Percentiles rank a stretch among this genome's conserved stretches.
phyloP scores from a whole-genome alignment of 176 grass and related monocot species.

The Oryza nivara region DNA sequence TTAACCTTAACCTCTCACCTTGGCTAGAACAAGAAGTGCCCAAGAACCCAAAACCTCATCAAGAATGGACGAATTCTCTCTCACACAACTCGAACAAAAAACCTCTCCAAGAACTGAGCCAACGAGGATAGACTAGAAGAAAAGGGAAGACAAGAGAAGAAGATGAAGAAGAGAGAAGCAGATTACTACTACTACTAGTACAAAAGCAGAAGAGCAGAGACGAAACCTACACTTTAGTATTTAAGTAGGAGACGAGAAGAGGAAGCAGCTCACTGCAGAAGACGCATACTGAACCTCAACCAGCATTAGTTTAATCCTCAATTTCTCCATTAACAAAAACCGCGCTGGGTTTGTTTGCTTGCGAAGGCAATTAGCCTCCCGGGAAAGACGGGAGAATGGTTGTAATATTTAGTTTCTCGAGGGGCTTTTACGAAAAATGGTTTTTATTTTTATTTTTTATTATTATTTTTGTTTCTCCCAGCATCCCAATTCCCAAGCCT shows the following conservation, averaged over 20 bases:
- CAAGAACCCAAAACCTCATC: background rate
- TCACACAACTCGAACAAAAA: background rate
- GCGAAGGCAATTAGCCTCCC: slow-evolving; percentile 42
- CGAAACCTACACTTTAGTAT: slow-evolving; percentile 29
- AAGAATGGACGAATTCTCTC: slow-evolving; percentile 1
- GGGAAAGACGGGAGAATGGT: slow-evolving; percentile 27
- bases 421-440: slow-evolving; percentile 20
- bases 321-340: slow-evolving; percentile 38
- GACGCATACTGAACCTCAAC: slow-evolving; percentile 42
- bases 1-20: slow-evolving; percentile 36
- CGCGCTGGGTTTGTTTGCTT: slow-evolving; percentile 48
- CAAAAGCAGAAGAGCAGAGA: slow-evolving; percentile 42
- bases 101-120: slow-evolving; percentile 18
- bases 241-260: slow-evolving; percentile 41
- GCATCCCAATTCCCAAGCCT: slow-evolving; percentile 45
- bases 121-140: slow-evolving; percentile 16
- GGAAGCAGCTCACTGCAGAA: background rate
- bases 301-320: slow-evolving; percentile 31
- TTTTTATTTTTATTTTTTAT: background rate
- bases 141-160: background rate
- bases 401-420: background rate
- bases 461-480: slow-evolving; percentile 32
- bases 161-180: slow-evolving; percentile 8
- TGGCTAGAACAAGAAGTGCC: background rate
- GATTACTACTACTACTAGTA: background rate